Percentiles rank a stretch among this genome's conserved stretches.
Evolutionary conservation across 805 yeast genomes (phyloP).

Genomic region (Yamadazyma scolyti): DNA sequence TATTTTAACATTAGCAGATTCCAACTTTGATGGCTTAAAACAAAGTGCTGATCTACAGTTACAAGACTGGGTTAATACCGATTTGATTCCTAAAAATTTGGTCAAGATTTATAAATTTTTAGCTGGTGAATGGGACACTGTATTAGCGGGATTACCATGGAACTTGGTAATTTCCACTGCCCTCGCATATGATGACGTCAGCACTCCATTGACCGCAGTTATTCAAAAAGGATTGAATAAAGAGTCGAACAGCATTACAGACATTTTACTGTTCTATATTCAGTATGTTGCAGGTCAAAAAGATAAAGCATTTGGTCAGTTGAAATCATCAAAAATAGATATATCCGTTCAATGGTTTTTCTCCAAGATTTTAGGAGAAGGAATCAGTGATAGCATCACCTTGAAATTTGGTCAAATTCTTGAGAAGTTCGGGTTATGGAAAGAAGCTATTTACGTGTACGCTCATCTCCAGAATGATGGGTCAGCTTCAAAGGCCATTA

Average conservation of each 20-base stretch:
- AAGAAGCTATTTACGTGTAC: conserved; percentile 61
- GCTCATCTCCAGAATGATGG: conserved; percentile 52
- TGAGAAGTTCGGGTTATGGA: conserved; percentile 42
- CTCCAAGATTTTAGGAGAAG: conserved; percentile 2
- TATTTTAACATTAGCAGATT: conserved; percentile 64
- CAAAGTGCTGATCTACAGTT: conserved; percentile 60
- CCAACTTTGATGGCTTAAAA: conserved; percentile 59
- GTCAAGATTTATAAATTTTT: conserved; percentile 62
- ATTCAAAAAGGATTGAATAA: conserved; percentile 6
- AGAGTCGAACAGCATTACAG: conserved; percentile 9
- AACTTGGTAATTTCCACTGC: conserved; percentile 53
- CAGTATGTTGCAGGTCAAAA: conserved; percentile 1
- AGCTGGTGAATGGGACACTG: conserved; percentile 44
- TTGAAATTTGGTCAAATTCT: conserved; percentile 47
- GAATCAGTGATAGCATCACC: conserved; percentile 7
- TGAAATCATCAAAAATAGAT: conserved; percentile 19
- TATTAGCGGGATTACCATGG: conserved; percentile 59
- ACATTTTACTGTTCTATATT: conserved; percentile 18
- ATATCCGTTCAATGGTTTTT: conserved; percentile 51
- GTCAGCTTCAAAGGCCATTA: conserved; percentile 39
- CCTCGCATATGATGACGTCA: conserved; percentile 57
- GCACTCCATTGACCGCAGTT: conserved; percentile 10
- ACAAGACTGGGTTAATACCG: conserved; percentile 53
- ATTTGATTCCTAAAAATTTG: conserved; percentile 42
- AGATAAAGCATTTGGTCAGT: conserved; percentile 7